Conservation (phyloP, 2,329 filamentous ascomycete genomes). For the Alternaria postmessia region DNA sequence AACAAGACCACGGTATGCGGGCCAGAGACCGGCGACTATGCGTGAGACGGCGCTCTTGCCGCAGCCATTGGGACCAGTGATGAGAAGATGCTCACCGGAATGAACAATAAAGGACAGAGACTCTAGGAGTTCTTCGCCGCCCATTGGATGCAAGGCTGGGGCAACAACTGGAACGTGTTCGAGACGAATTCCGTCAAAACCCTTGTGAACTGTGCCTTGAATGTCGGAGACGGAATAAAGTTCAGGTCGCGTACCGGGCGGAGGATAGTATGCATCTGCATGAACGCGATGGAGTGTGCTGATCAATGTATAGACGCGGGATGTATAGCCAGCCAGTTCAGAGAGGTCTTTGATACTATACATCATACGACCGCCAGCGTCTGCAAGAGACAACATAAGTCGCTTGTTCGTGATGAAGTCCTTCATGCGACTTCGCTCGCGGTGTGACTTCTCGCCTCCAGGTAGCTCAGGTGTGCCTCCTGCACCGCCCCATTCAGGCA, state of each 20-base stretch:
- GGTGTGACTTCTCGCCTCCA: conserved; percentile 58
- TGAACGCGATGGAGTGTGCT: conserved; percentile 94
- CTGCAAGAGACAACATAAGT: conserved; percentile 94
- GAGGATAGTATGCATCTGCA: conserved; percentile 82
- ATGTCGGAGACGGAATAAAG: conserved; percentile 89
- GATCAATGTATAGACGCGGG: conserved; percentile 92
- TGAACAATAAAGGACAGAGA: conserved; percentile 89
- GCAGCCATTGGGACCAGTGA: conserved; percentile 93
- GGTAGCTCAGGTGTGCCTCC: conserved; percentile 75
- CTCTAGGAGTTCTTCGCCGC: conserved; percentile 90
- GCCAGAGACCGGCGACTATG: conserved; percentile 92
- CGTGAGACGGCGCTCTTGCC: conserved; percentile 90
- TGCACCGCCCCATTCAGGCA: conserved; percentile 91
- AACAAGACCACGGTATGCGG: conserved; percentile 90
- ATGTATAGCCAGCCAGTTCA: conserved; percentile 94
- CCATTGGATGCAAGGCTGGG: conserved; percentile 84
- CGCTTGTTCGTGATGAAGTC: conserved; percentile 99
- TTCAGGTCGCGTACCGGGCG: conserved; percentile 73
- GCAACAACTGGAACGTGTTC: conserved; percentile 94
- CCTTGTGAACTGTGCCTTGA: conserved; percentile 91
- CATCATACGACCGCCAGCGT: conserved; percentile 98
- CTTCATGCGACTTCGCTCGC: conserved; percentile 90
- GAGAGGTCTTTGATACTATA: conserved; percentile 98
- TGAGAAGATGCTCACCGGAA: conserved; percentile 89
- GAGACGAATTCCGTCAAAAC: conserved; percentile 91